Conservation (phyloP, 768 basidiomycete species). For the Tulasnella sp. region DNA sequence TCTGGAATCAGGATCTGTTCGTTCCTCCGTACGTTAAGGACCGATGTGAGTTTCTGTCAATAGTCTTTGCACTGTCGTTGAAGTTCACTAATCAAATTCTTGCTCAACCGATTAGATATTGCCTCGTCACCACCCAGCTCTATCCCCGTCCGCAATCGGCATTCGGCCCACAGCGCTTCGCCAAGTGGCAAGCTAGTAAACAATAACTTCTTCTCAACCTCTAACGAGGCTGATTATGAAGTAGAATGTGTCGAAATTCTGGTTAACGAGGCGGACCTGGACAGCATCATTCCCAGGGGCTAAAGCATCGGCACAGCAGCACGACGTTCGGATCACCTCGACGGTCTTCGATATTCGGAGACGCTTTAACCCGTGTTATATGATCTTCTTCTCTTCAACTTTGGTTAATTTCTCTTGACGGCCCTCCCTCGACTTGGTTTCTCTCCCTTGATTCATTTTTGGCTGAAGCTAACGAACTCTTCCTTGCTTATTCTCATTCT, state of each 20-base stretch:
- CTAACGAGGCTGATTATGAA: slow-evolving; percentile 49
- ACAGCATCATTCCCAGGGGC: slow-evolving; percentile 54
- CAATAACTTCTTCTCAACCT: slow-evolving; percentile 10
- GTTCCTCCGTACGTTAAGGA: slow-evolving; percentile 86
- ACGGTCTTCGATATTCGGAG: background rate
- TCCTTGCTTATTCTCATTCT: background rate
- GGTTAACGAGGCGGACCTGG: slow-evolving; percentile 65
- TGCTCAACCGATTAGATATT: slow-evolving; percentile 39
- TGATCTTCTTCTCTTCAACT: background rate
- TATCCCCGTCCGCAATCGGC: slow-evolving; percentile 13
- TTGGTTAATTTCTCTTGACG: background rate
- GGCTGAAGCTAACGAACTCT: background rate
- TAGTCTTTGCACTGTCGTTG: slow-evolving; percentile 13
- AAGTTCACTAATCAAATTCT: slow-evolving; percentile 13
- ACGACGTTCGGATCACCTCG: background rate
- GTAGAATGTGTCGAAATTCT: slow-evolving; percentile 83
- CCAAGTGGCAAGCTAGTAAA: background rate
- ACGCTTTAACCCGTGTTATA: background rate
- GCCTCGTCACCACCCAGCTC: slow-evolving; percentile 72
- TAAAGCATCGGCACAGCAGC: background rate
- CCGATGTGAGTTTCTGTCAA: slow-evolving; percentile 46
- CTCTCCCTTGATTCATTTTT: background rate
- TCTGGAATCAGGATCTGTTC: slow-evolving; percentile 89
- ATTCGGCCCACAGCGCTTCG: background rate
- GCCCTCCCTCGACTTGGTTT: background rate